Base-by-base conservation (phyloP, 345 rosid genomes). In the Moricandia moricandioides region DNA sequence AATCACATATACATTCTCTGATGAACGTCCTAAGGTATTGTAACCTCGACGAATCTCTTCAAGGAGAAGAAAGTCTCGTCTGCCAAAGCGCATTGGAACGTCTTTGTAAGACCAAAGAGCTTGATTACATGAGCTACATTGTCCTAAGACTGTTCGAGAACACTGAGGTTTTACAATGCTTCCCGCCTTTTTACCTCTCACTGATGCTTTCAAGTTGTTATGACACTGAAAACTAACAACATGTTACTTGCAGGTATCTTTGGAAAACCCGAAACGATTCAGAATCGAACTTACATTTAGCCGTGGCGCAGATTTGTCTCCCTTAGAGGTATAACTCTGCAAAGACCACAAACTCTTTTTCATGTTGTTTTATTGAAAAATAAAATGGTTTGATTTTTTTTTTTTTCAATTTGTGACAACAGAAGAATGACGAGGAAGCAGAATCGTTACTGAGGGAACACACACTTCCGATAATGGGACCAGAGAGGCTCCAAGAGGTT, bases 101-200 rank as follows among this genome's bases (percentile, higher is more conserved):
- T 35, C 78, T 96, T 74, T 80, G 76, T 81, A 89, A 86, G 65
- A 92, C 97, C 9, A 89, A 87, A 86, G 99, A 96, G 84, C 98
- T 92, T 78, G 99, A 96, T 85, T 96, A 96, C 85, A 96, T 96
- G 99, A 96, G 99, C 83, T 85, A 92, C 74, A 88, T 96, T 18
- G 96, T 92, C 65, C 73, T 96, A 61, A 86, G 98, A 80, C 86
- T 91, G 89, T 92, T 96, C 58, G 99, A 96, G 87, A 92, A 93
- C 79, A 85, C 88, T 3, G 99, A 86, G 90, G 99, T 91, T 43
- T 31, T 12, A 7, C 30, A n/a, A n/a, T n/a, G n/a, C n/a, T n/a
- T n/a, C n/a, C n/a, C n/a, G n/a, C n/a, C n/a, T 47, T 58, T 68
- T 58, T 24, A 31, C 71, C 43, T 21, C 30, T 18, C 21, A 14